Evolutionary conservation across 2,329 filamentous ascomycete species (phyloP).

Genomic region (Myriosclerotinia scirpicola): DNA sequence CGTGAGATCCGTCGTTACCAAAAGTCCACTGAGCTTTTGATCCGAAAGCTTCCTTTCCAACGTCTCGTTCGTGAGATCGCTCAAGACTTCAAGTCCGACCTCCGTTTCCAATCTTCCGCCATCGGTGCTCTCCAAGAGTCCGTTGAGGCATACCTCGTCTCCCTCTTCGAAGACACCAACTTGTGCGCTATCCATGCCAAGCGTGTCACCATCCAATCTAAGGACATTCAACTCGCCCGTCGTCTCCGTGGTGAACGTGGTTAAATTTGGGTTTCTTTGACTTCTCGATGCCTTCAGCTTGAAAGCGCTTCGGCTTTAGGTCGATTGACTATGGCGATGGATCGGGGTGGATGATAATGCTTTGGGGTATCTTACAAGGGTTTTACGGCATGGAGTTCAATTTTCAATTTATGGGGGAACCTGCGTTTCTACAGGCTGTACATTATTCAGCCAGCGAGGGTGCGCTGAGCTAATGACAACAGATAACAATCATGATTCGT

Average conservation of each 20-base stretch:
- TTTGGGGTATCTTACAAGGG: slow-evolving; percentile 33
- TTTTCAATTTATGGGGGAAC: slow-evolving; percentile 26
- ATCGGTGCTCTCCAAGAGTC: slow-evolving; percentile 98
- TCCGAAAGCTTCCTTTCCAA: slow-evolving; percentile 97
- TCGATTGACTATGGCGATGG: slow-evolving; percentile 17
- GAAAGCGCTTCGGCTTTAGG: slow-evolving; percentile 25
- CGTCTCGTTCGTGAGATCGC: slow-evolving; percentile 96
- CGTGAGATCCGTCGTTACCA: slow-evolving; percentile 99
- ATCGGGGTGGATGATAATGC: slow-evolving; percentile 35
- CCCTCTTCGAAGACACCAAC: slow-evolving; percentile 98
- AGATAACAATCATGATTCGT: slow-evolving; percentile 29
- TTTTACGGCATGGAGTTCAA: slow-evolving; percentile 36
- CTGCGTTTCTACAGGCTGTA: slow-evolving; percentile 33
- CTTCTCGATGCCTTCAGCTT: slow-evolving; percentile 26
- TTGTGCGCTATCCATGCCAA: slow-evolving; percentile 98
- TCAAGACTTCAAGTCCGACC: slow-evolving; percentile 91
- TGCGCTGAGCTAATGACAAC: slow-evolving; percentile 35
- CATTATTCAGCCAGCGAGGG: slow-evolving; percentile 38
- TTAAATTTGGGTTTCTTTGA: slow-evolving; percentile 49
- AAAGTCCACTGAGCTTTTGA: slow-evolving; percentile 92
- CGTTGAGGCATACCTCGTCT: slow-evolving; percentile 97
- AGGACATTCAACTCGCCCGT: slow-evolving; percentile 92
- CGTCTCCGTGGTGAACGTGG: slow-evolving; percentile 93
- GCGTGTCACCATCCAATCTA: slow-evolving; percentile 87
- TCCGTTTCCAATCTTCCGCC: slow-evolving; percentile 97